phyloP scores from a whole-genome alignment of 2,329 filamentous ascomycete genomes.

The Verticillium longisporum region DNA sequence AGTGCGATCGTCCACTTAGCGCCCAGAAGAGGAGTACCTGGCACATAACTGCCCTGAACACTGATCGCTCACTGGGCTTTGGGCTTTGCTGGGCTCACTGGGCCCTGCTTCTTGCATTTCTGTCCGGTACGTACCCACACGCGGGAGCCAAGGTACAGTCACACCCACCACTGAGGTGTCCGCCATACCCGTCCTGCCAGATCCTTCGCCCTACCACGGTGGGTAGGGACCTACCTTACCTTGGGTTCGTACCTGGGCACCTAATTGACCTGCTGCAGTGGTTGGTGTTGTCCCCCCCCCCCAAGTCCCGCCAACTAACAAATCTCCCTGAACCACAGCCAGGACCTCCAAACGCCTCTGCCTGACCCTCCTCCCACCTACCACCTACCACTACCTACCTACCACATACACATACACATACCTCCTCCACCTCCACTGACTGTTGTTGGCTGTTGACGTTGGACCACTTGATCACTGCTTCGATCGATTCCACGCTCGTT shows the following conservation, averaged over 20 bases:
- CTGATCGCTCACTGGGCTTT: background rate
- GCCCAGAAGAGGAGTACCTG: conserved; percentile 1
- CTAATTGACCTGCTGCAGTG: background rate
- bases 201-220: background rate
- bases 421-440: background rate
- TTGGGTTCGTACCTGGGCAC: background rate
- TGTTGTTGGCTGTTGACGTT: background rate
- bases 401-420: background rate
- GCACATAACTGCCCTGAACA: background rate
- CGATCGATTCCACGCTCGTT: background rate
- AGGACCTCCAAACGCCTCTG: background rate
- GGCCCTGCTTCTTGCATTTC: background rate
- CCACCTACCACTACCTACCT: background rate
- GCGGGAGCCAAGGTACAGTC: no score
- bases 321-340: conserved; percentile 1
- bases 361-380: background rate
- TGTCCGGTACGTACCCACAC: background rate
- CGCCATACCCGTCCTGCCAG: background rate
- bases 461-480: background rate
- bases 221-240: no score
- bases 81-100: background rate
- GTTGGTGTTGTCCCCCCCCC: background rate
- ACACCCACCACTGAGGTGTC: background rate
- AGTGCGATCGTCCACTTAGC: conserved; percentile 1
- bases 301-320: background rate